Conservation (phyloP, 1,284 basidiomycete genomes). For the Puccinia polysora region DNA sequence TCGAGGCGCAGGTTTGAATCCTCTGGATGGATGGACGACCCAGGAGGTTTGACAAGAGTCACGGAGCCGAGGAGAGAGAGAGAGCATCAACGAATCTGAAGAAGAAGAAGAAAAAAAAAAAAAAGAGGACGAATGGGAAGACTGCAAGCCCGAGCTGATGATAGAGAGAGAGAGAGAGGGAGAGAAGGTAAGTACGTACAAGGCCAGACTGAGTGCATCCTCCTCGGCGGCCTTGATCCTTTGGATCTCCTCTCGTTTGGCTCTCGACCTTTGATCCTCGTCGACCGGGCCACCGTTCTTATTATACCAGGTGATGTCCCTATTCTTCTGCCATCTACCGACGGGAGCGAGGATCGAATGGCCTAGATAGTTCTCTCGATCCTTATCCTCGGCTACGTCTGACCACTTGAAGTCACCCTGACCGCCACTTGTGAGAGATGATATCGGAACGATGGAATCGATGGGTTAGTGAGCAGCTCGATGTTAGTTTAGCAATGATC, state of each 20-base stretch:
- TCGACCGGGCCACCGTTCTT: slow-evolving; percentile 59
- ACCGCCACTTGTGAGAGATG: slow-evolving; percentile 61
- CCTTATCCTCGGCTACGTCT: slow-evolving; percentile 82
- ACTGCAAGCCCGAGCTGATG: no score
- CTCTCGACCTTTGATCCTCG: slow-evolving; percentile 47
- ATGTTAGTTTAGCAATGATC: no score
- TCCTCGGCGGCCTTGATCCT: slow-evolving; percentile 78
- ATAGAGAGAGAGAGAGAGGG: background rate
- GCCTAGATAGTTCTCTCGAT: slow-evolving; percentile 85
- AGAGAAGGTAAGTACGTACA: slow-evolving; percentile 57
- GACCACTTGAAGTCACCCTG: slow-evolving; percentile 88
- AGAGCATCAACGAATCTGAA: background rate
- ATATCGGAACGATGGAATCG: background rate
- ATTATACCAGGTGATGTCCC: slow-evolving; percentile 35
- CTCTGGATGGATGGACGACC: slow-evolving; percentile 5
- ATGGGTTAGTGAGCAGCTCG: no score
- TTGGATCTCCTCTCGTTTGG: slow-evolving; percentile 65
- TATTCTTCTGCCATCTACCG: slow-evolving; percentile 77
- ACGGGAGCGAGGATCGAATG: slow-evolving; percentile 87
- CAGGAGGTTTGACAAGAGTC: background rate
- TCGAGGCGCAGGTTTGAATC: slow-evolving; percentile 34
- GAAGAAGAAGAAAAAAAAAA: slow-evolving; percentile 27
- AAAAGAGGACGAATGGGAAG: no score
- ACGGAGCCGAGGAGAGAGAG: background rate
- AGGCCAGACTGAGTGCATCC: slow-evolving; percentile 71